Base-by-base conservation (phyloP, 352 stramenopile species). In the Phytophthora vignae region DNA sequence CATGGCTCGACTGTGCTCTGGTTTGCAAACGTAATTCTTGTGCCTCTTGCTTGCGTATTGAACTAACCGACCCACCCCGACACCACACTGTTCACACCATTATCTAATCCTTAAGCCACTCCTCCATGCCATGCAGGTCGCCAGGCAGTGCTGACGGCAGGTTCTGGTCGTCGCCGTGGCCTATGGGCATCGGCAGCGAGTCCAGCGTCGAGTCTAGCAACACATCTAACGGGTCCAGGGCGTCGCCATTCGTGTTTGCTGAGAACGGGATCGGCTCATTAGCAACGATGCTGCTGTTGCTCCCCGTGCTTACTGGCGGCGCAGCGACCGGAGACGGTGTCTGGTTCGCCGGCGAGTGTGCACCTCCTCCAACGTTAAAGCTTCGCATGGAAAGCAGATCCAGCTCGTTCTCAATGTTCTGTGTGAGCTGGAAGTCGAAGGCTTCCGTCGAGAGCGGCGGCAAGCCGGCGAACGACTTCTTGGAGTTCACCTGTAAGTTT, bases 401-500 rank as follows among this genome's bases (percentile, higher is more conserved):
- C 54, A 95, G 68, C 50, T 92, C 86, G 73, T 92, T 90, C 57
- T 93, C 82, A 48, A 95, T 92, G 60, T 86, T 91, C 55, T 95
- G 80, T 38, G 88, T 93, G 50, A 95, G 81, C 61, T 90, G 75
- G 63, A 93, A 90, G 59, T 95, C 86, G 29, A 93, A 93, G 2
- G 73, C 81, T 19, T 90, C 76, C 0, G 77, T 87, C 5, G 82
- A 90, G 3, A 92, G 77, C 25, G 85, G 82, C 17, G 83, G 82
- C 38, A 93, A 69, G 2, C 84, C 85, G 0, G 71, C 73, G 55
- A 90, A 92, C 22, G 84, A 73, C 50, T 90, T 91, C 65, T 91
- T 92, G 6, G 82, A 74, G 60, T 84, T 90, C 46, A 75, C 67
- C 21, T 92, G 83, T 57, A 88, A 61, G 49, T 88, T 93, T 40